Conservation (phyloP, 768 basidiomycete species). For the Tubosaeta brunneosetosa region DNA sequence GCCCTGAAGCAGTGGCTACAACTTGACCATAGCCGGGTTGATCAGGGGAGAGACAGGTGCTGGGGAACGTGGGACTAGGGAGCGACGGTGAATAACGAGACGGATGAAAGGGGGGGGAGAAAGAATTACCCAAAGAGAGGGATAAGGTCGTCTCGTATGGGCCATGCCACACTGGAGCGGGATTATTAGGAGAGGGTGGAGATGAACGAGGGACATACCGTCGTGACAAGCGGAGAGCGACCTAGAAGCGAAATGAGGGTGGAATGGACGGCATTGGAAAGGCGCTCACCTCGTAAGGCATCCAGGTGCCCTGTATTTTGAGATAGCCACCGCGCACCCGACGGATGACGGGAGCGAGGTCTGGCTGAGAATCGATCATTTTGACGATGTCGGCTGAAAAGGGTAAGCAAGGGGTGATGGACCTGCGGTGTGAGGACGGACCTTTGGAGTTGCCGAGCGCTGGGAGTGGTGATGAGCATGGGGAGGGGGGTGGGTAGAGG, state of each 20-base stretch:
- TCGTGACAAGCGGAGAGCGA: constrained; percentile 73
- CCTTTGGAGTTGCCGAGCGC: constrained; percentile 89
- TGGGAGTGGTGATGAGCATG: constrained; percentile 28
- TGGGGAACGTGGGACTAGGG: constrained; percentile 74
- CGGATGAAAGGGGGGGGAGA: background rate
- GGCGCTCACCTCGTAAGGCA: constrained; percentile 75
- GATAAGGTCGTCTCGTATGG: constrained; percentile 78
- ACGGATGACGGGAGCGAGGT: constrained; percentile 75
- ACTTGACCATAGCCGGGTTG: constrained; percentile 86
- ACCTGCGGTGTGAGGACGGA: constrained; percentile 27
- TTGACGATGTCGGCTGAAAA: constrained; percentile 81
- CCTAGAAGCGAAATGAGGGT: constrained; percentile 40
- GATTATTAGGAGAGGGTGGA: constrained; percentile 9
- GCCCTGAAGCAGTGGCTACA: constrained; percentile 54
- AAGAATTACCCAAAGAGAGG: constrained; percentile 77
- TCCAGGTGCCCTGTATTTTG: constrained; percentile 93
- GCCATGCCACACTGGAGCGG: constrained; percentile 71
- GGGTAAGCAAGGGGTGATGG: constrained; percentile 16
- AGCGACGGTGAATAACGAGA: constrained; percentile 16
- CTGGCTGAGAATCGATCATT: constrained; percentile 89
- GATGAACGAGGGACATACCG: constrained; percentile 47
- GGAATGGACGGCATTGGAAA: constrained; percentile 6
- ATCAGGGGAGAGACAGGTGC: constrained; percentile 78
- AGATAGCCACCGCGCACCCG: constrained; percentile 84
- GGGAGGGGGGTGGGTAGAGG: background rate